Evolutionary conservation across 192 early-diverging fungal species (phyloP), one percentile per base, ranked within the genome.

Genomic region (Gonapodya prolifera): DNA sequence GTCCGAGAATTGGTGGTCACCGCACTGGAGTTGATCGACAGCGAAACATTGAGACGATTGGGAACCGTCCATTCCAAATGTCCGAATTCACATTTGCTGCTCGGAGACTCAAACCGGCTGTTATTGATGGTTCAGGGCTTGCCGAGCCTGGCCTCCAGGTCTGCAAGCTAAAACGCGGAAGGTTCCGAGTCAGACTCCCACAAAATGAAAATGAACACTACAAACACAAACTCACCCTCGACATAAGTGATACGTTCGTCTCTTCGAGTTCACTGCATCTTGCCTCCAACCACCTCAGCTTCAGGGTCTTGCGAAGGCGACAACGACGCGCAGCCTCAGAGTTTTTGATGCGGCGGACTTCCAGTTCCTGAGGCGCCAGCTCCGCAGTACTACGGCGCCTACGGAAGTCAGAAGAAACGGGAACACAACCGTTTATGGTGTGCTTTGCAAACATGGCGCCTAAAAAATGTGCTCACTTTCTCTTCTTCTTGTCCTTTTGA

Each of bases 321-420:
- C 71, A 73, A 18, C 71, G 71, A 18, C 71, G 71, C 71, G 71
- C 71, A 13, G 71, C 71, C 71, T 73, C 71, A 29, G 71, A 73
- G 71, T 73, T 73, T 29, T 73, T 73, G 71, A 73, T 18, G 2
- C 71, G 16, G 71, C 71, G 71, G 8, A 32, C 32, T 32, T 73
- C 71, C 2, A 73, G 71, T 29, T 73, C 71, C 71, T 18, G 32
- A 2, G 71, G 18, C 8, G 28, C 32, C 8, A 73, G 71, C 71
- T 73, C 71, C 8, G 71, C 71, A 18, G 71, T 73, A 29, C 8
- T 73, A 8, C 71, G 71, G 71, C 71, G 71, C 8, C 71, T 73
- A 32, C 31, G 29, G 23, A 61, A 61, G 23, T 61, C 8, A 61
- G 45, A 61, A 16, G 45, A 61, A 23, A 23, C 45, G 45, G 8